Conservation (phyloP, 208 protist species). For the Wallacemonas sp. region DNA sequence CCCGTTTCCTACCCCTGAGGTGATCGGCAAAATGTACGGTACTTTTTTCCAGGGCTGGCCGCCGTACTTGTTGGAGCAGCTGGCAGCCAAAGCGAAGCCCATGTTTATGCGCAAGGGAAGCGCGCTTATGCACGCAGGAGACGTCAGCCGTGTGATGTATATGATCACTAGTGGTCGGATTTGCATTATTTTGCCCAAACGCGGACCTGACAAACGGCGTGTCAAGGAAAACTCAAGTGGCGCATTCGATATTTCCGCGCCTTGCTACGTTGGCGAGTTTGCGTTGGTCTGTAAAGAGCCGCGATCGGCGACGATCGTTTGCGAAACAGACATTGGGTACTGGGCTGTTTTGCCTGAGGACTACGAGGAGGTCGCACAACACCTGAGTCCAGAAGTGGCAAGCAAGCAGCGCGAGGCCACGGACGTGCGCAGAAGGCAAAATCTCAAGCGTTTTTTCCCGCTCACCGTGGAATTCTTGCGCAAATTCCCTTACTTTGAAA, state of each 20-base stretch:
- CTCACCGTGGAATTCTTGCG: slow-evolving; percentile 69
- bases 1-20: slow-evolving; percentile 65
- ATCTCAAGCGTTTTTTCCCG: slow-evolving; percentile 83
- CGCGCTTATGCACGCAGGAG: slow-evolving; percentile 90
- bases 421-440: slow-evolving; percentile 75
- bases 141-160: slow-evolving; percentile 84
- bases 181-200: slow-evolving; percentile 68
- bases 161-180: slow-evolving; percentile 80
- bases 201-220: slow-evolving; percentile 66
- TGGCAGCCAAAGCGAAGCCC: slow-evolving; percentile 61
- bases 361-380: slow-evolving; percentile 75
- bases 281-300: slow-evolving; percentile 88
- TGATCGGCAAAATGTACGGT: slow-evolving; percentile 83
- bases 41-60: slow-evolving; percentile 87
- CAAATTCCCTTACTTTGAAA: slow-evolving; percentile 77
- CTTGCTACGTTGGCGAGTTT: slow-evolving; percentile 89
- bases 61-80: slow-evolving; percentile 54
- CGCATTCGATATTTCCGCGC: slow-evolving; percentile 64
- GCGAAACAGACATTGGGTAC: slow-evolving; percentile 80
- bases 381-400: slow-evolving; percentile 68
- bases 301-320: slow-evolving; percentile 80
- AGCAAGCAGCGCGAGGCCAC: slow-evolving; percentile 85
- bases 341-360: slow-evolving; percentile 79
- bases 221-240: slow-evolving; percentile 75
- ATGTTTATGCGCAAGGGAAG: slow-evolving; percentile 51